A percentile compares a stretch with the other conserved stretches of the same genome.
Conservation (phyloP, 768 basidiomycete genomes). For the Suillus discolor region DNA sequence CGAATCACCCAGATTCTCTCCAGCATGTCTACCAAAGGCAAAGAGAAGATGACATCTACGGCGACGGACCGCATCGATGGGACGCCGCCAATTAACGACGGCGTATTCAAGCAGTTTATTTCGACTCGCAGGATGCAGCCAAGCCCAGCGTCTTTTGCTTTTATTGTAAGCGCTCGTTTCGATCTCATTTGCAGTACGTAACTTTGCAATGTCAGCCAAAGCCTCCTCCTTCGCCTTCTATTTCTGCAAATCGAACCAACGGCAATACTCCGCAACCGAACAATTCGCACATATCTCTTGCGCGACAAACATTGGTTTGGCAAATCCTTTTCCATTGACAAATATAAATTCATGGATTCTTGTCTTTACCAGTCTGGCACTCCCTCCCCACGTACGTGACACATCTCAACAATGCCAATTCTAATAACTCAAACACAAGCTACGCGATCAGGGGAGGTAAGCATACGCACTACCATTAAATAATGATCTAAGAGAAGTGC, state of each 20-base stretch:
- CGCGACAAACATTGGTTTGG: constrained; percentile 19
- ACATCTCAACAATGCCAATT: background rate
- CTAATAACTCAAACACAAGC: background rate
- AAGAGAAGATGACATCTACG: constrained; percentile 1
- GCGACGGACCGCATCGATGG: background rate
- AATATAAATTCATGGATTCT: constrained; percentile 2
- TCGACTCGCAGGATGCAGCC: background rate
- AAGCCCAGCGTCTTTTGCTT: constrained; percentile 1
- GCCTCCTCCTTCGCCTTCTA: constrained; percentile 14
- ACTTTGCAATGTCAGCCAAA: background rate
- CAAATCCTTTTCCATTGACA: constrained; percentile 9
- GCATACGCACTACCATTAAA: background rate
- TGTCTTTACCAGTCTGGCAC: background rate
- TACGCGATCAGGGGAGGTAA: background rate
- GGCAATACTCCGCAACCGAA: constrained; percentile 3
- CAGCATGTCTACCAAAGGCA: constrained; percentile 9
- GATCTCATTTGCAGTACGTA: background rate
- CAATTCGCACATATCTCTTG: constrained; percentile 12
- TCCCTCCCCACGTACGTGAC: background rate
- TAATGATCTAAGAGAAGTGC: background rate
- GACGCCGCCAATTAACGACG: background rate
- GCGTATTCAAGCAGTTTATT: background rate
- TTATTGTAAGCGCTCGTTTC: constrained; percentile 4
- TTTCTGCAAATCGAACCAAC: constrained; percentile 11
- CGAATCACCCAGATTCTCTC: constrained; percentile 1